Evolutionary conservation across 768 basidiomycete species (phyloP).

Genomic region (Amanita polypyramis): DNA sequence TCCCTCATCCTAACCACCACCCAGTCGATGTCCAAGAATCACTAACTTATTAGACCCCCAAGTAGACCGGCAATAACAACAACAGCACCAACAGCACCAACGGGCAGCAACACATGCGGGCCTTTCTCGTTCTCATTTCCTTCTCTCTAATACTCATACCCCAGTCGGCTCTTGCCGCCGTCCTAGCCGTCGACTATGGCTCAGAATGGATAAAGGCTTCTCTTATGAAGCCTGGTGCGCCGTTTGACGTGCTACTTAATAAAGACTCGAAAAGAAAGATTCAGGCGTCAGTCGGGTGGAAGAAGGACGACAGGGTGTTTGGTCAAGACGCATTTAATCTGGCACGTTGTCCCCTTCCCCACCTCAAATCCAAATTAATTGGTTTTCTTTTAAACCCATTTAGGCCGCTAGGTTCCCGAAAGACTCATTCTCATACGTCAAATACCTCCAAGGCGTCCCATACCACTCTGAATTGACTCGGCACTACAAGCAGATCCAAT

Average conservation of each 20-base stretch:
- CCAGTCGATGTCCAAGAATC: not conserved
- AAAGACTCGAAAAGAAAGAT: slow-evolving; percentile 97
- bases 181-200: slow-evolving; percentile 97
- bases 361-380: not conserved
- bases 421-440: slow-evolving; percentile 79
- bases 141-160: slow-evolving; percentile 30
- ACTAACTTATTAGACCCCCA: not conserved
- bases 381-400: not conserved
- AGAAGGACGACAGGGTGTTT: slow-evolving; percentile 82
- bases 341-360: slow-evolving; percentile 35
- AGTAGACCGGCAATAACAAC: too few species aligned
- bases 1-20: not conserved
- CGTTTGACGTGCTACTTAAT: slow-evolving; percentile 94
- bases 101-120: not conserved
- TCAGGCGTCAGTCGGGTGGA: slow-evolving; percentile 84
- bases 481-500: slow-evolving; percentile 48
- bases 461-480: slow-evolving; percentile 46
- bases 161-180: slow-evolving; percentile 48
- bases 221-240: slow-evolving; percentile 85
- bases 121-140: slow-evolving; percentile 25
- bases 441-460: slow-evolving; percentile 70
- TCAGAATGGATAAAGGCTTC: slow-evolving; percentile 97
- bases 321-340: slow-evolving; percentile 83
- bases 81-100: too few species aligned
- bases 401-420: slow-evolving; percentile 89